Conservation (phyloP, 1,284 basidiomycete genomes). For the Athelia sp. region DNA sequence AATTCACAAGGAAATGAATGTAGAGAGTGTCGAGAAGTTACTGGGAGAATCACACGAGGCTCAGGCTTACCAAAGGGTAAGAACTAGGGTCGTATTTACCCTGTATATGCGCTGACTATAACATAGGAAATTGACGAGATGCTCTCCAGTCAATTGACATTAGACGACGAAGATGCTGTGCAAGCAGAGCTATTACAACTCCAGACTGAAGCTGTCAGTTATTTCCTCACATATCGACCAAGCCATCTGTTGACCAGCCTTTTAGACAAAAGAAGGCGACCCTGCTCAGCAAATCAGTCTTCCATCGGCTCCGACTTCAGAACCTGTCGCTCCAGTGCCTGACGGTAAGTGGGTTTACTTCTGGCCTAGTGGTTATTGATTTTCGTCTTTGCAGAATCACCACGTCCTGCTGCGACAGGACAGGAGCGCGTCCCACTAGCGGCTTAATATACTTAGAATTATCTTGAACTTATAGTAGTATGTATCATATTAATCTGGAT, state of each 20-base stretch:
- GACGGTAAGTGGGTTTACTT: conserved; percentile 18
- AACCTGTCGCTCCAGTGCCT: conserved; percentile 27
- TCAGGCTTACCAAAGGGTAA: conserved; percentile 83
- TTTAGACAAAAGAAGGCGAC: conserved; percentile 14
- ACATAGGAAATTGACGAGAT: conserved; percentile 91
- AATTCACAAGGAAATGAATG: conserved; percentile 90
- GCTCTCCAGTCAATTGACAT: conserved; percentile 74
- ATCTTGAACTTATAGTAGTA: conserved; percentile 1
- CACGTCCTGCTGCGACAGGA: conserved; percentile 10
- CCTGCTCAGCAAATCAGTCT: conserved; percentile 23
- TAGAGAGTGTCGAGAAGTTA: conserved; percentile 90
- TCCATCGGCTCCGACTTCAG: conserved; percentile 44
- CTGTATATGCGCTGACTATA: too few species aligned
- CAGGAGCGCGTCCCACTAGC: conserved; percentile 38
- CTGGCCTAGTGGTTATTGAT: background rate
- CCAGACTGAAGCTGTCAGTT: conserved; percentile 55
- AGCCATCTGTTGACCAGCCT: background rate
- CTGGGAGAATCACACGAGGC: conserved; percentile 92
- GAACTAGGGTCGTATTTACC: conserved; percentile 20
- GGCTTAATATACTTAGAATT: conserved; percentile 25
- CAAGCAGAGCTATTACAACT: conserved; percentile 75
- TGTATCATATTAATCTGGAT: too few species aligned
- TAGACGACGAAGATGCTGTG: conserved; percentile 93
- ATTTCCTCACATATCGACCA: background rate
- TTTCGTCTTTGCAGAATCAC: conserved; percentile 1